These are phyloP conservation scores for Tolypocladium pustulatum DNA, from an alignment of 2,329 filamentous ascomycete genomes.

Conservation along the genomic window DNA sequence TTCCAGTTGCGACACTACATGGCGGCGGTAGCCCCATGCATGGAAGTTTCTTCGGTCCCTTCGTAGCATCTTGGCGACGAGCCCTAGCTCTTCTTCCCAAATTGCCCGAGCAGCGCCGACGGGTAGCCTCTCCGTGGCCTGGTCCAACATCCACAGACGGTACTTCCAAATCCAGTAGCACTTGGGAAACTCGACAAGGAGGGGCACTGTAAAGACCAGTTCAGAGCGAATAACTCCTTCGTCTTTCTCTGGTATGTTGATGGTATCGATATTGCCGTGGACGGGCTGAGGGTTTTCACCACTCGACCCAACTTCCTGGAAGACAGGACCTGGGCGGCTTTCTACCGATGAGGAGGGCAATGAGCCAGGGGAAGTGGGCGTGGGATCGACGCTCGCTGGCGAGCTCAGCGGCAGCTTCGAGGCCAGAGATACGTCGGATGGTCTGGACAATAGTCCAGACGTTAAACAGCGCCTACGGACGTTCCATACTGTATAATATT, in stretches of 20 bases:
- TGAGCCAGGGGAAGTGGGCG: conserved; percentile 52
- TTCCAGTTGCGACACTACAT: conserved; percentile 69
- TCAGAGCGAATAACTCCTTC: conserved; percentile 53
- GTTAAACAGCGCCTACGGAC: conserved; percentile 63
- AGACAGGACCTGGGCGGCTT: conserved; percentile 35
- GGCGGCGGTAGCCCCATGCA: conserved; percentile 84
- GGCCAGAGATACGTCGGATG: conserved; percentile 37
- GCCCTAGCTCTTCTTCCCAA: conserved; percentile 74
- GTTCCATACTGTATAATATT: conserved; percentile 91
- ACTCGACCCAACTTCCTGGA: not conserved
- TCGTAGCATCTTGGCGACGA: conserved; percentile 80
- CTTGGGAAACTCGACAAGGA: conserved; percentile 81
- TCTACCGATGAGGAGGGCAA: conserved; percentile 39
- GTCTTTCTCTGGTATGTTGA: conserved; percentile 5
- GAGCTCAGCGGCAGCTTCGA: conserved; percentile 43
- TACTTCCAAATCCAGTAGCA: conserved; percentile 99
- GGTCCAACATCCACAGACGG: conserved; percentile 70
- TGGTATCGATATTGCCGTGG: not conserved
- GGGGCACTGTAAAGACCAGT: conserved; percentile 69
- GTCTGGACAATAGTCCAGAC: conserved; percentile 46
- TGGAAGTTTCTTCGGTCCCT: conserved; percentile 90
- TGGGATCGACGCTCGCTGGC: conserved; percentile 44
- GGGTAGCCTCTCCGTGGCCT: conserved; percentile 56
- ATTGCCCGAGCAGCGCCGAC: conserved; percentile 45
- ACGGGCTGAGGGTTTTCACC: not conserved